Conservation (phyloP, 129 eudicot genomes). For the Smallanthus sonchifolius region DNA sequence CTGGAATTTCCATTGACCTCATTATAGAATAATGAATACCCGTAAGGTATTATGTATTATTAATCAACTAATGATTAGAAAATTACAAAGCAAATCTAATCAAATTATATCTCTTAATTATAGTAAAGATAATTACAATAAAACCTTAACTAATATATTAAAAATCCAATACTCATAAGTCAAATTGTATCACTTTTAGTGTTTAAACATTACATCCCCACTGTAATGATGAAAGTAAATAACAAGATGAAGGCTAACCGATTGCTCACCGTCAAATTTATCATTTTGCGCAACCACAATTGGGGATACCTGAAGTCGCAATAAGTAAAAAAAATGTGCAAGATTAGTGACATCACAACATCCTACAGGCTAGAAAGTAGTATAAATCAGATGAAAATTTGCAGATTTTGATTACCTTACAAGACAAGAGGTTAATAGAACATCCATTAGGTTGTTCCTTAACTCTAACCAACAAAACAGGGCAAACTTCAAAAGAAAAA, state of each 20-base stretch:
- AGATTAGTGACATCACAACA: constrained; percentile 1
- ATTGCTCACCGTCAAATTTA: constrained; percentile 80
- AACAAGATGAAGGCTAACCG: constrained; percentile 1
- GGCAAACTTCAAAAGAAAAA: constrained; percentile 86
- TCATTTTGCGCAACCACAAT: constrained; percentile 91
- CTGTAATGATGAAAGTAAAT: background rate
- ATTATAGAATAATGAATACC: too few species aligned
- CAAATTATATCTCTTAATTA: too few species aligned
- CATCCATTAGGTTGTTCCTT: constrained; percentile 80
- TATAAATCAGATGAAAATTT: background rate
- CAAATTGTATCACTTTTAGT: background rate
- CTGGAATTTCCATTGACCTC: background rate
- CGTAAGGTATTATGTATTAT: too few species aligned
- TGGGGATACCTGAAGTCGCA: constrained; percentile 91
- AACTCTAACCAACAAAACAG: constrained; percentile 83
- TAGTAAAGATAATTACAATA: too few species aligned
- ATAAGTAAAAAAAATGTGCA: constrained; percentile 8
- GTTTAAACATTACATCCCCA: constrained; percentile 4
- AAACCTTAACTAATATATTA: too few species aligned
- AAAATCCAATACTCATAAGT: background rate
- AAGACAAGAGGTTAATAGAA: constrained; percentile 84
- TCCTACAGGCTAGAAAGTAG: background rate
- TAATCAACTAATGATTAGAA: too few species aligned
- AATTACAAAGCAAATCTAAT: too few species aligned
- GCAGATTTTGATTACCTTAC: constrained; percentile 54